Evolutionary conservation across 768 basidiomycete species (phyloP), one percentile per base, ranked within the genome.

Genomic region (Mycena galericulata): DNA sequence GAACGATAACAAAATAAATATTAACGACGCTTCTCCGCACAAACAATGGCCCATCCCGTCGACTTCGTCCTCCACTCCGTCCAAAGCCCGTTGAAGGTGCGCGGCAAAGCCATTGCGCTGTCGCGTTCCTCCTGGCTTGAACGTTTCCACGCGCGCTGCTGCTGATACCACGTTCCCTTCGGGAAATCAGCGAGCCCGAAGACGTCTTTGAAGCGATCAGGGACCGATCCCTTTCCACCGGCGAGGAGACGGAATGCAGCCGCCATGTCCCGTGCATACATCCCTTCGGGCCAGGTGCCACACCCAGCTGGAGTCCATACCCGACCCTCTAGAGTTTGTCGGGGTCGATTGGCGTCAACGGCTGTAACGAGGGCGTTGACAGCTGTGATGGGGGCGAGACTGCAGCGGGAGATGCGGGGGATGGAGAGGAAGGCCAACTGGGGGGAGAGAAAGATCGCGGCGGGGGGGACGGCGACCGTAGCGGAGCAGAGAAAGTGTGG

Each of bases 71-170:
- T 43, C 63, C 63, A 65, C 12, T 11, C 20, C 10, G 54, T 49
- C 63, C 63, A 65, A 20, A 56, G 26, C 6, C 63, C 63, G 4
- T 32, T 55, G 17, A 11, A 30, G 24, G 29, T 57, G 8, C 63
- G 45, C 20, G 63, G 54, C 4, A 65, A 29, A 2, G n/a, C 3
- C 7, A 20, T 17, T 2, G 55, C 63, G 4, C 2, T 6, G 34
- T 65, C 63, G 18, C 55, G 53, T 47, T 65, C 63, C 34, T n/a
- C 26, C 30, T 65, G 63, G 10, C 12, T 36, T 15, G 45, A 65
- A 22, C 17, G 17, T 17, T 56, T 56, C 63, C 55, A 65, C 11
- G 47, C 41, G 18, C 43, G 45, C 22, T 11, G 34, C 38, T 65
- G 63, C 17, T 47, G 63, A 24, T 57, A 50, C 30, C 45, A 65